phyloP scores from a whole-genome alignment of 2,329 filamentous ascomycete species.

The Diaporthe amygdali region DNA sequence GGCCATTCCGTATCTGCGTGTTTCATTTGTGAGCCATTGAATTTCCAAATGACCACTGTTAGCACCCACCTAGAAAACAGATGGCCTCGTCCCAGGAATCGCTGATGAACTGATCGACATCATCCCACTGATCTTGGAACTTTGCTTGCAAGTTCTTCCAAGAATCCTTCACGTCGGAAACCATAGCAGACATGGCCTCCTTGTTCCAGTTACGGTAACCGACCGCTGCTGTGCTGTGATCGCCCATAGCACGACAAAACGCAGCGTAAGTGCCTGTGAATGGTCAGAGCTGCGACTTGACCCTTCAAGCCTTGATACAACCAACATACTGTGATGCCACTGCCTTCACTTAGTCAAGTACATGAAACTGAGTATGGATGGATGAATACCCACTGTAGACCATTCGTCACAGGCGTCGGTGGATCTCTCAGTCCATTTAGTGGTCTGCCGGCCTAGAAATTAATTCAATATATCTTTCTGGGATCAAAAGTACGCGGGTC shows the following conservation, averaged over 20 bases:
- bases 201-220: neutral
- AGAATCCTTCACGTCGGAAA: neutral
- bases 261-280: neutral
- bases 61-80: neutral
- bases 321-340: neutral
- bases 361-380: neutral
- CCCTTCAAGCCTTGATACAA: too few species aligned
- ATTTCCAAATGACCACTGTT: too few species aligned
- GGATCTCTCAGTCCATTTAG: neutral
- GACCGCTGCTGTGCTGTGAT: neutral
- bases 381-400: neutral
- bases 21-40: neutral
- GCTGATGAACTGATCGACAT: fast-evolving
- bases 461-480: neutral
- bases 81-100: neutral
- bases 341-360: neutral
- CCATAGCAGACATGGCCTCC: neutral
- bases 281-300: too few species aligned
- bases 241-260: neutral
- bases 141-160: neutral
- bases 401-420: neutral
- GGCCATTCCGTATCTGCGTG: neutral
- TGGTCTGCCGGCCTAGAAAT: neutral
- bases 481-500: too few species aligned
- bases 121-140: neutral